Conservation (phyloP, 2,329 filamentous ascomycete genomes). For the Trematosphaeria pertusa region DNA sequence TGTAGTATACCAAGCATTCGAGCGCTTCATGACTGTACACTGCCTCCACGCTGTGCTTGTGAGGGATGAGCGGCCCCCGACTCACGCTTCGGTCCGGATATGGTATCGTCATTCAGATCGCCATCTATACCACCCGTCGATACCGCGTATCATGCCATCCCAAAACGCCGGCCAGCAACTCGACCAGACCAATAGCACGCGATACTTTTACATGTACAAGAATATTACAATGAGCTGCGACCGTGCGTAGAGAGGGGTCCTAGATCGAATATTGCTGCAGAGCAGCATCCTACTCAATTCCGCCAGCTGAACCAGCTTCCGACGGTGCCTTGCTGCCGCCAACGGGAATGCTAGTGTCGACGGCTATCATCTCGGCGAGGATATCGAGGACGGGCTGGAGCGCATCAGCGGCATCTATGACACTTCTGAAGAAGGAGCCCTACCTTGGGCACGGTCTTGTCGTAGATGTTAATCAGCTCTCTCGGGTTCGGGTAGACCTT, state of each 20-base stretch:
- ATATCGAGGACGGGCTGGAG: constrained; percentile 86
- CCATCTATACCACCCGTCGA: constrained; percentile 27
- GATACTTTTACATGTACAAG: constrained; percentile 45
- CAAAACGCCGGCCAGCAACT: constrained; percentile 34
- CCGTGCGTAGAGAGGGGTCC: constrained; percentile 22
- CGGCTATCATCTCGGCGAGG: constrained; percentile 96
- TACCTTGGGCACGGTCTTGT: constrained; percentile 97
- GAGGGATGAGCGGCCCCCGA: not conserved
- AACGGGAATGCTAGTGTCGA: constrained; percentile 70
- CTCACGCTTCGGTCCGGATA: not conserved
- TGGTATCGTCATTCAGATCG: constrained; percentile 26
- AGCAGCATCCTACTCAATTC: constrained; percentile 36
- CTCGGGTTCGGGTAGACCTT: constrained; percentile 96
- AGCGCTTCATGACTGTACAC: too few species aligned
- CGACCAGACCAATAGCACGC: constrained; percentile 21
- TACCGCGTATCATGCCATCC: constrained; percentile 22
- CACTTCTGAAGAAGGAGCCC: constrained; percentile 11
- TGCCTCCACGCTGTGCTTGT: not conserved
- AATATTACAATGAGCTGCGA: constrained; percentile 40
- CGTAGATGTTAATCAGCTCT: constrained; percentile 95
- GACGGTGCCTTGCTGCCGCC: constrained; percentile 46
- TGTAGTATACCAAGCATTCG: constrained; percentile 44
- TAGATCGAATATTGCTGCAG: not conserved
- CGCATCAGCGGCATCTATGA: constrained; percentile 18
- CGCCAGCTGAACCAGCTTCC: constrained; percentile 42